A percentile compares a stretch with the other conserved stretches of the same genome.
phyloP scores from a whole-genome alignment of 257 asterid species.

The Solanum corneliomulleri region DNA sequence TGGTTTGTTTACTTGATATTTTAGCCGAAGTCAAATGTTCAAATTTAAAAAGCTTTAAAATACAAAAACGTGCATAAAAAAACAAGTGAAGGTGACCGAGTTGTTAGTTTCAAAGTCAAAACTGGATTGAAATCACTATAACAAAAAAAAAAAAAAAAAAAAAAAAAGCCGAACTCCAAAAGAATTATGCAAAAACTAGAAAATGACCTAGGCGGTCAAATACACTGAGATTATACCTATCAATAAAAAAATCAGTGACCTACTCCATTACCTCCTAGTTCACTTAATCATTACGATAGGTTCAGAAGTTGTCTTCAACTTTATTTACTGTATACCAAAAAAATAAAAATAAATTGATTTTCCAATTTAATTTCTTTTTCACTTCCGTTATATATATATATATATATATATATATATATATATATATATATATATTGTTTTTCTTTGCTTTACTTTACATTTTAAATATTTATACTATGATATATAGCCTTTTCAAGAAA shows the following conservation, averaged over 20 bases:
- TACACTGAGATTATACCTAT: not conserved
- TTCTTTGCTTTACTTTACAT: not conserved
- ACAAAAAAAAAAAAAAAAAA: too few species aligned
- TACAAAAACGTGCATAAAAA: not conserved
- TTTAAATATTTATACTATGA: not conserved
- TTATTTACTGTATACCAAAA: not conserved
- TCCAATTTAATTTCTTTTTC: too few species aligned
- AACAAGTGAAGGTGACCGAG: not conserved
- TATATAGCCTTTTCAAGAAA: not conserved
- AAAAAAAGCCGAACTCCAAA: not conserved
- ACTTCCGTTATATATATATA: not conserved
- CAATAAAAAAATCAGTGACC: not conserved
- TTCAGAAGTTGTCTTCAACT: not conserved
- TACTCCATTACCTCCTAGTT: not conserved
- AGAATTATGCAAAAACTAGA: not conserved
- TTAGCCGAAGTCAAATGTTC: not conserved
- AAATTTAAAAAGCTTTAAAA: not conserved
- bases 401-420: too few species aligned
- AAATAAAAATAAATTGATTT: too few species aligned
- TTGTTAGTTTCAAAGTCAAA: not conserved
- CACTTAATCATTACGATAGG: not conserved
- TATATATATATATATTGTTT: not conserved
- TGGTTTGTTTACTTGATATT: too few species aligned
- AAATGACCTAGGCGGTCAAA: not conserved
- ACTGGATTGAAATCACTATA: not conserved